These are phyloP conservation scores for Immersiella caudata DNA, from an alignment of 495 filamentous ascomycete genomes.

Conservation along the genomic window DNA sequence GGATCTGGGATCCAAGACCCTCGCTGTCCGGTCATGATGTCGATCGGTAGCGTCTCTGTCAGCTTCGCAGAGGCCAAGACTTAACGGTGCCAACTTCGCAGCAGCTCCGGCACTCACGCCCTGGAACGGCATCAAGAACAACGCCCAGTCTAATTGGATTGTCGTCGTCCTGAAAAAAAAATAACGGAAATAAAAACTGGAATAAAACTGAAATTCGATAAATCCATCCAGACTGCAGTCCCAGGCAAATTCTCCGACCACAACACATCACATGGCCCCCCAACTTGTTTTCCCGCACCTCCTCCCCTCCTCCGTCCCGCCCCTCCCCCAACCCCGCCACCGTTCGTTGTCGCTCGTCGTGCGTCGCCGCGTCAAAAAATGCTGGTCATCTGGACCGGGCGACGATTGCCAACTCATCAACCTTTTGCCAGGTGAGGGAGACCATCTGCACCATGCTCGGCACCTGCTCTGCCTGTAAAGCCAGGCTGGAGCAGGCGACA, in stretches of 20 bases:
- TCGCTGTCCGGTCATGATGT: neutral
- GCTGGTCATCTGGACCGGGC: constrained; percentile 31
- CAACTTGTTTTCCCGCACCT: neutral
- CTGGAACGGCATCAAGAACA: neutral
- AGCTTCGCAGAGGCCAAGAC: constrained; percentile 9
- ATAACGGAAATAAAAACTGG: neutral
- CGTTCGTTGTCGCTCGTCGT: constrained; percentile 19
- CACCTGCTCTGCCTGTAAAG: neutral
- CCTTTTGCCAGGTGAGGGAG: constrained; percentile 31
- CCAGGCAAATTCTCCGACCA: neutral
- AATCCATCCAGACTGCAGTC: neutral
- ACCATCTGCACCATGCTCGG: constrained; percentile 12
- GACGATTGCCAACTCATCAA: constrained; percentile 38
- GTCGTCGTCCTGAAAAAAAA: neutral
- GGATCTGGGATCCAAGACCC: neutral
- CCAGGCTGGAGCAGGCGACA: neutral
- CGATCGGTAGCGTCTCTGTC: constrained; percentile 13
- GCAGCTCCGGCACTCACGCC: neutral
- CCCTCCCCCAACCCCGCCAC: constrained; percentile 17
- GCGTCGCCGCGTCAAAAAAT: constrained; percentile 28
- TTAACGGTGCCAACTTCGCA: neutral
- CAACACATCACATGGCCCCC: constrained; percentile 12
- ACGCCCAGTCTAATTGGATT: constrained; percentile 2
- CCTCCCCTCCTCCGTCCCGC: constrained; percentile 13
- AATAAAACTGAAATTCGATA: constrained; percentile 7